A percentile compares a stretch with the other conserved stretches of the same genome.
Evolutionary conservation across 139 green algal genomes (phyloP).

Genomic region (Dunaliella sp.): DNA sequence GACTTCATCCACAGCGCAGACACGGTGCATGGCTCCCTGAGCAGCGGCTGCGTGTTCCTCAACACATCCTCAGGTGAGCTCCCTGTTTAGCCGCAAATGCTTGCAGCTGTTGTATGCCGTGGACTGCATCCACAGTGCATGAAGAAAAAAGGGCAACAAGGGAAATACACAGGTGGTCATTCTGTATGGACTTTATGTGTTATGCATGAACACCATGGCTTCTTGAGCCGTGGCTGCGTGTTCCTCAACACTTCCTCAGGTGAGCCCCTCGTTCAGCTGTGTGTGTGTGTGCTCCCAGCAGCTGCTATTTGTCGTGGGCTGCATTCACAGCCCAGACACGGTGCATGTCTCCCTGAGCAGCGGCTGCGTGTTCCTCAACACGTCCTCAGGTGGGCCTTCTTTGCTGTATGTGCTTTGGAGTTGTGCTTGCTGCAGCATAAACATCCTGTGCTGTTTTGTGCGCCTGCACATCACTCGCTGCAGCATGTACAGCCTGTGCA

Average conservation of each 20-base stretch:
- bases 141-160: too few relatives aligned
- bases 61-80: conserved; percentile 53
- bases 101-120: conserved; percentile 51
- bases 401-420: too few relatives aligned
- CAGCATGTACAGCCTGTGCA: too few relatives aligned
- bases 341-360: conserved; percentile 69
- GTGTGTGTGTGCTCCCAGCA: too few relatives aligned
- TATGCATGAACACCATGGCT: conserved; percentile 78
- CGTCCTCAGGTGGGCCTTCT: conserved; percentile 53
- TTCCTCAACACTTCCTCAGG: conserved; percentile 54
- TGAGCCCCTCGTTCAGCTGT: too few relatives aligned
- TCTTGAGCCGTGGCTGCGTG: conserved; percentile 61
- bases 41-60: conserved; percentile 63
- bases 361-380: conserved; percentile 64
- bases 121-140: conserved; percentile 44
- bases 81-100: too few relatives aligned
- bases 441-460: background rate
- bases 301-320: conserved; percentile 54
- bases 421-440: too few relatives aligned
- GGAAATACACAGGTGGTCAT: too few relatives aligned
- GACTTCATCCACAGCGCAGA: conserved; percentile 48
- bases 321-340: conserved; percentile 51
- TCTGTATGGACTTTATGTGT: too few relatives aligned
- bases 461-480: background rate
- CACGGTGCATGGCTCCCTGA: conserved; percentile 72